Base-by-base conservation (phyloP, 768 basidiomycete genomes). In the Macrolepiota fuliginosa region DNA sequence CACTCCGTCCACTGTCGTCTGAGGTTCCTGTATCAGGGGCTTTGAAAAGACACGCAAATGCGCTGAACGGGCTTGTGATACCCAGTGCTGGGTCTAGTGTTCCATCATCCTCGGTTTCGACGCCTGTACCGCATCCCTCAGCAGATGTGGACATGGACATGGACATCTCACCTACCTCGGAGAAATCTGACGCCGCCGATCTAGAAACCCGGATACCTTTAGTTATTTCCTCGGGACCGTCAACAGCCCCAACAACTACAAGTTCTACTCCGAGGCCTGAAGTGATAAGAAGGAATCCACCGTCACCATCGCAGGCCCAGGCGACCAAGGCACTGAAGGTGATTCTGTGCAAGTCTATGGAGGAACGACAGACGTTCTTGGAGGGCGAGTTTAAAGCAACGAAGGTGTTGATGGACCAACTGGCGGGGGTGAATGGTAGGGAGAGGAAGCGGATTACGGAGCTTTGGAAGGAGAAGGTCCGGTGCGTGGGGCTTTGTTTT, bases 331-430 rank as follows among this genome's bases (percentile, higher is more conserved):
- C 29, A 24, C 36, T 55, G 32, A 54, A 36, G 32, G 47, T 24
- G 46, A 49, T 61, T 4, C 10, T 55, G 27, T 35, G 22, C 3
- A 54, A 36, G 39, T 76, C 77, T 59, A 71, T 86, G 11, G 82
- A 79, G 13, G 79, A 77, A 9, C 81, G 80, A 69, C 81, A 83
- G 62, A 73, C 71, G 39, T 74, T 76, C 12, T 71, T 86, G 25
- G 80, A 84, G 61, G 71, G 78, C 50, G 79, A 84, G 49, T 84
- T 87, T 47, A 71, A 80, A 36, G 79, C 84, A 65, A 84, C 75
- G 65, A 85, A 83, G 72, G 52, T 64, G 29, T 69, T 87, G 40
- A 84, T 87, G 79, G 73, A 67, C 5, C 73, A 77, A 65, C 72
- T 86, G 32, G 61, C 70, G n/a, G 67, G 68, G 37, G 81, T 83